Evolutionary conservation across 208 protist genomes (phyloP).

Genomic region (Acanthamoeba pearcei): DNA sequence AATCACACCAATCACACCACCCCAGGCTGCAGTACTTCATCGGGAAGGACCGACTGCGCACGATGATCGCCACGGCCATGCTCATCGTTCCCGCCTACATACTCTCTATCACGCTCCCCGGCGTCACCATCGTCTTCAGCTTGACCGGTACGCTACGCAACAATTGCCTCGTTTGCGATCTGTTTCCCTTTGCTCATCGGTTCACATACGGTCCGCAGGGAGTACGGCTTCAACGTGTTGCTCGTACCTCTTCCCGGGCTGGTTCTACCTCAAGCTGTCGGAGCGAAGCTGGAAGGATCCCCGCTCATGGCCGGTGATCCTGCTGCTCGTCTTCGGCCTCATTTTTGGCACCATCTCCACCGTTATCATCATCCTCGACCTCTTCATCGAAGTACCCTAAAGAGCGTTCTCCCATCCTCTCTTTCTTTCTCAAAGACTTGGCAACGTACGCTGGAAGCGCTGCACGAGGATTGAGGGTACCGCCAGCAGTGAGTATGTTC

Average conservation of each 20-base stretch:
- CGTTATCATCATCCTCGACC: not conserved
- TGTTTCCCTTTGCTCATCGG: not conserved
- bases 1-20: not conserved
- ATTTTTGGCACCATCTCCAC: slow-evolving; percentile 29
- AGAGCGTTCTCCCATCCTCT: not conserved
- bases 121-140: slow-evolving; percentile 29
- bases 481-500: too few species aligned
- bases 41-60: slow-evolving; percentile 22
- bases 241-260: slow-evolving; percentile 32
- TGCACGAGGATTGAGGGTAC: too few species aligned
- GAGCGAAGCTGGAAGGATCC: not conserved
- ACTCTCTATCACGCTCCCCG: slow-evolving; percentile 3
- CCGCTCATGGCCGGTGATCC: not conserved
- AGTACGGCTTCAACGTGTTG: slow-evolving; percentile 23
- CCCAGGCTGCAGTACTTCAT: not conserved
- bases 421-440: too few species aligned
- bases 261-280: slow-evolving; percentile 30
- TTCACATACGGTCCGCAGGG: not conserved
- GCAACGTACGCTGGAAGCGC: too few species aligned
- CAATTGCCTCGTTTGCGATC: not conserved
- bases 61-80: slow-evolving; percentile 49
- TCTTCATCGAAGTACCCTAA: slow-evolving; percentile 40
- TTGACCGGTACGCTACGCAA: not conserved
- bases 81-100: slow-evolving; percentile 19
- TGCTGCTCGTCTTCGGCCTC: slow-evolving; percentile 17